Evolutionary conservation across 495 filamentous ascomycete genomes (phyloP).

Genomic region (Aspergillus biplanus): DNA sequence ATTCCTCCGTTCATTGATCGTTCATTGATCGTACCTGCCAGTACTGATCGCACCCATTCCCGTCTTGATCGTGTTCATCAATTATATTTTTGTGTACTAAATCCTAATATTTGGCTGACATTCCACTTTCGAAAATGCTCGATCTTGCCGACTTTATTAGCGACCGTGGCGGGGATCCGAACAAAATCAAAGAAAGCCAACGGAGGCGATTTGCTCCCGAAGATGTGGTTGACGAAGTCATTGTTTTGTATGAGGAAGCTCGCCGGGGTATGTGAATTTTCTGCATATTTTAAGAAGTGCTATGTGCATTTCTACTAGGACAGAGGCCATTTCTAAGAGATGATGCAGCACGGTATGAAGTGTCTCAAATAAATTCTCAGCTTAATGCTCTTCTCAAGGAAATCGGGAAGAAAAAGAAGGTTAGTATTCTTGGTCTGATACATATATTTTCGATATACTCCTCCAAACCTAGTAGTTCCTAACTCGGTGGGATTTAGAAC

Average conservation of each 20-base stretch:
- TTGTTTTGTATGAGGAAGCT: slow-evolving; percentile 85
- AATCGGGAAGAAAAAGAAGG: slow-evolving; percentile 93
- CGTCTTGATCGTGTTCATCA: not conserved
- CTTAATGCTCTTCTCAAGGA: slow-evolving; percentile 89
- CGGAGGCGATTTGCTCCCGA: slow-evolving; percentile 76
- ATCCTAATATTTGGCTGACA: not conserved
- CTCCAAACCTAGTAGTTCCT: not conserved
- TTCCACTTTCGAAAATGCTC: slow-evolving; percentile 57
- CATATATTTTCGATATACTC: not conserved
- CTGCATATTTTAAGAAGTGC: not conserved
- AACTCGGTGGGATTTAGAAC: slow-evolving; percentile 49
- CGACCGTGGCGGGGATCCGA: slow-evolving; percentile 86
- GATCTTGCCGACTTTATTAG: slow-evolving; percentile 81
- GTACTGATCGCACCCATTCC: not conserved
- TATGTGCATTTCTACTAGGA: not conserved
- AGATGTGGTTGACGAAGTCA: slow-evolving; percentile 86
- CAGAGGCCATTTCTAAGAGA: slow-evolving; percentile 9
- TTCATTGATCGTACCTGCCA: not conserved
- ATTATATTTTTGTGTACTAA: not conserved
- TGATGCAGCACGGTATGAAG: slow-evolving; percentile 71
- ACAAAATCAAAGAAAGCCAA: slow-evolving; percentile 88
- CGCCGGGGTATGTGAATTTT: slow-evolving; percentile 61
- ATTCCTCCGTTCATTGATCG: not conserved
- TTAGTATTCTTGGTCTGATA: slow-evolving; percentile 26
- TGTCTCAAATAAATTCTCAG: slow-evolving; percentile 75